Base-by-base conservation (phyloP, 2,329 filamentous ascomycete genomes). In the Penicillium vulpinum region DNA sequence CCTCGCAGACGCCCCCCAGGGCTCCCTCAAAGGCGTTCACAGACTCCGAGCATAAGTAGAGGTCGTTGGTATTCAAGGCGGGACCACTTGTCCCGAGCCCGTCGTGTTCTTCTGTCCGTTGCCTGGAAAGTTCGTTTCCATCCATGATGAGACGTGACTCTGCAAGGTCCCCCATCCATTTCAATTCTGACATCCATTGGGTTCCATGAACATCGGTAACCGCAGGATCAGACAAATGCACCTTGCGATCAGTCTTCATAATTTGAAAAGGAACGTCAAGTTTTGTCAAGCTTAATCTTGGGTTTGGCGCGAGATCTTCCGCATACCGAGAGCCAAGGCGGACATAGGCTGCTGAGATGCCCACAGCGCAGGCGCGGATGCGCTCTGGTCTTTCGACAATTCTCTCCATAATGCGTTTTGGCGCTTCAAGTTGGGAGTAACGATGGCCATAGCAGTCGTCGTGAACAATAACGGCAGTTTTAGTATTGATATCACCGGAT, bases 381-480 rank as follows among this genome's bases (percentile, higher is more conserved):
- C 94, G 83, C 77, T 99, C 94, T 0, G 94, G 94, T 11, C 94
- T 84, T 76, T 99, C 94, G 47, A 99, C 92, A 62, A 99, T 96
- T 55, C 87, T 89, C 67, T 80, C 85, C 1, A 56, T 97, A 81
- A 16, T 84, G 83, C 43, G 79, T 82, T 67, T 88, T 88, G 22
- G 86, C 88, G 0, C 91, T 88, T 65, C 89, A 88, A 4, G 91
- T 43, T 94, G 84, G 11, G 92, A 91, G 74, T 87, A 99, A 22
- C 92, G 88, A 76, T 99, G 94, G 24, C 93, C 92, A 72, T 97
- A 99, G 75, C 93, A 96, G 51, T 89, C 88, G 77, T 99, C 94
- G 67, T 97, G 92, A 2, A 99, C 78, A 29, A 99, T 83, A 45
- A 97, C 92, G 5, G 95, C 77, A 0, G 91, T 91, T 58, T 92